A percentile compares a stretch with the other conserved stretches of the same genome.
These are phyloP conservation scores for Selaginella moellendorffii DNA, from an alignment of 75 land plant species.

Conservation along the genomic window DNA sequence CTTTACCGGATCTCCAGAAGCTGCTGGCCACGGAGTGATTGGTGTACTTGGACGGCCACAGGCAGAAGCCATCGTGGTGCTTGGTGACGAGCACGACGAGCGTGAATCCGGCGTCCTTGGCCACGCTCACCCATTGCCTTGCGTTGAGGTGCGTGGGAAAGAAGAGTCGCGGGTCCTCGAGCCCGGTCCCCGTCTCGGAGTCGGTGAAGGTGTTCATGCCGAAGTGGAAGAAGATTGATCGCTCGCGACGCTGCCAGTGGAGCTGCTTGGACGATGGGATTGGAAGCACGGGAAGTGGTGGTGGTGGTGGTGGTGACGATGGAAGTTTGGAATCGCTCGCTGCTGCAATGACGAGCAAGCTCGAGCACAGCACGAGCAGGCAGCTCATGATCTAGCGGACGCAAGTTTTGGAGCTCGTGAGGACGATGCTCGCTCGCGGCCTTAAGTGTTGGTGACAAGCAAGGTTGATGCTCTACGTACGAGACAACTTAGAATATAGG, in stretches of 20 bases:
- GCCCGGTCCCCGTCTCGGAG: constrained; percentile 74
- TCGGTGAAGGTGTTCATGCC: constrained; percentile 92
- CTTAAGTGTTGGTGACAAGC: too few species aligned
- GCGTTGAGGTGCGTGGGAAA: constrained; percentile 37
- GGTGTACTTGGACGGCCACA: constrained; percentile 86
- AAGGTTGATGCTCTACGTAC: too few species aligned
- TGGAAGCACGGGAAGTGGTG: constrained; percentile 66
- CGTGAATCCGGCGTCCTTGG: constrained; percentile 45
- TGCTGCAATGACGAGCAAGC: too few species aligned
- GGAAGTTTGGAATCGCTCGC: too few species aligned
- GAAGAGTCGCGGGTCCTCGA: constrained; percentile 54
- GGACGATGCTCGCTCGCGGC: too few species aligned
- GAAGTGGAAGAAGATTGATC: constrained; percentile 69
- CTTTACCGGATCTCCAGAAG: constrained; percentile 56
- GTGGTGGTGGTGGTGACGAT: too few species aligned
- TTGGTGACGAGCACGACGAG: constrained; percentile 72
- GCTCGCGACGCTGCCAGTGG: constrained; percentile 40
- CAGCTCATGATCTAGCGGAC: too few species aligned
- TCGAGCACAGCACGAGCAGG: too few species aligned
- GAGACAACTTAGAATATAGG: too few species aligned
- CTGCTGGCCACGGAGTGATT: constrained; percentile 50
- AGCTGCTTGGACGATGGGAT: constrained; percentile 53
- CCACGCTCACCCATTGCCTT: constrained; percentile 57
- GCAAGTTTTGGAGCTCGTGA: too few species aligned
- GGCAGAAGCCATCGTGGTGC: constrained; percentile 95